These are phyloP conservation scores for Salvia miltiorrhiza DNA, from an alignment of 257 asterid species.

Conservation along the genomic window DNA sequence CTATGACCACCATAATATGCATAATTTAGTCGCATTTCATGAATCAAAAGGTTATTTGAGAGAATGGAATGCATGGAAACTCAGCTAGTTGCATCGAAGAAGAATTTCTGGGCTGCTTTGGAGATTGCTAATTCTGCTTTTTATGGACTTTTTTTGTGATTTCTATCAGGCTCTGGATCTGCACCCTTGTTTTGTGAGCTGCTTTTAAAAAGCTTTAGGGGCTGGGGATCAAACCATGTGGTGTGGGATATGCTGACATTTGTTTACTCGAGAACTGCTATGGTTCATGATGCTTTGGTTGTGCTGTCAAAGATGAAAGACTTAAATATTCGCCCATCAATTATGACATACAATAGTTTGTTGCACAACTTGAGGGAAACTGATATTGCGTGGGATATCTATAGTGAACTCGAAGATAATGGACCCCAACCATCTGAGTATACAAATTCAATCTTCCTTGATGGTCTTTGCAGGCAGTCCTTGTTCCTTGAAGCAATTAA, in stretches of 20 bases:
- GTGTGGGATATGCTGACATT: conserved; percentile 78
- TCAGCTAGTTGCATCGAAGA: neutral
- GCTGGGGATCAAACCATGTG: conserved; percentile 40
- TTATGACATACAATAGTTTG: conserved; percentile 58
- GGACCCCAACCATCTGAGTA: conserved; percentile 44
- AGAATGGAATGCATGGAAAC: neutral
- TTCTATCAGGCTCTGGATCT: conserved; percentile 73
- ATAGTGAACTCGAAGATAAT: conserved; percentile 41
- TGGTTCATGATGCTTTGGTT: conserved; percentile 68
- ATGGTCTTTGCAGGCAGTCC: conserved; percentile 67
- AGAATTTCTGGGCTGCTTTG: neutral
- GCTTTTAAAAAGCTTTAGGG: conserved; percentile 47
- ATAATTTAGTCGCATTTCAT: neutral
- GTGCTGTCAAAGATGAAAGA: conserved; percentile 69
- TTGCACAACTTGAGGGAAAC: conserved; percentile 56
- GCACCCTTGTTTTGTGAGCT: conserved; percentile 62
- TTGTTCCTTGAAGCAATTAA: conserved; percentile 58
- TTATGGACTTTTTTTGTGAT: conserved; percentile 47
- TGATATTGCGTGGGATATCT: conserved; percentile 52
- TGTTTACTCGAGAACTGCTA: conserved; percentile 48
- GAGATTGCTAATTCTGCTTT: conserved; percentile 32
- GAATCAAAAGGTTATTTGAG: neutral
- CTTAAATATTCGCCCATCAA: conserved; percentile 48
- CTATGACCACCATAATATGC: neutral
- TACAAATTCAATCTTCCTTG: conserved; percentile 59